Base-by-base conservation (phyloP, 352 stramenopile species). In the Peronosclerospora sorghi region DNA sequence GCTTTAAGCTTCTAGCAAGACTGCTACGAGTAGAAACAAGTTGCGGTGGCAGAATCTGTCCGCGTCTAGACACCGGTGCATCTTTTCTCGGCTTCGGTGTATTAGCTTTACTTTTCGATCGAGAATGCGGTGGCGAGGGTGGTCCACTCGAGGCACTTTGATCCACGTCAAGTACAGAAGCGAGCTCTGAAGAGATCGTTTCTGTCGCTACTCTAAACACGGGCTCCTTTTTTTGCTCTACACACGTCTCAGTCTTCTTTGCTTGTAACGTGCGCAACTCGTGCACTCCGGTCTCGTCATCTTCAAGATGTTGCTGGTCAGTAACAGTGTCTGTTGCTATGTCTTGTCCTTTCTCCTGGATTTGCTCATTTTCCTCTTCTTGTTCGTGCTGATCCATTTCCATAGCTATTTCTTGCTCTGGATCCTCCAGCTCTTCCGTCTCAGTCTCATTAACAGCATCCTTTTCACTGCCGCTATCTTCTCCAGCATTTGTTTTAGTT, bases 81-180 rank as follows among this genome's bases (percentile, higher is more conserved):
- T 48, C 34, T 35, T 29, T 24, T 19, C 41, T 56, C 36, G 12
- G 47, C 18, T 42, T 47, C 32, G 41, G 51, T 15, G 40, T 66
- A 43, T 48, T 67, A 35, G 35, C 43, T 27, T 17, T 46, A 55
- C 45, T 66, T 32, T 54, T 35, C 23, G 48, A 59, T 36, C 44
- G 43, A 24, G 51, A 54, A n/a, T 56, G 53, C 13, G 42, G 42
- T 17, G 65, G 48, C 4, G 43, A 56, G 12, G 53, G 54, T 12
- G 62, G 39, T 23, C 34, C 48, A 43, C 49, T 64, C 6, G 58
- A 68, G 18, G 36, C 59, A 27, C 66, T 66, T 60, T 78, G 63
- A 41, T 78, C 68, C 10, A 70, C 59, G 40, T 81, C 68, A 2
- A 65, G 62, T 18, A 81, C 63, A 14, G 65, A 50, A 29, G 52